These are phyloP conservation scores for Fraxinus angustifolia DNA, from an alignment of 305 asterid species.

Conservation along the genomic window DNA sequence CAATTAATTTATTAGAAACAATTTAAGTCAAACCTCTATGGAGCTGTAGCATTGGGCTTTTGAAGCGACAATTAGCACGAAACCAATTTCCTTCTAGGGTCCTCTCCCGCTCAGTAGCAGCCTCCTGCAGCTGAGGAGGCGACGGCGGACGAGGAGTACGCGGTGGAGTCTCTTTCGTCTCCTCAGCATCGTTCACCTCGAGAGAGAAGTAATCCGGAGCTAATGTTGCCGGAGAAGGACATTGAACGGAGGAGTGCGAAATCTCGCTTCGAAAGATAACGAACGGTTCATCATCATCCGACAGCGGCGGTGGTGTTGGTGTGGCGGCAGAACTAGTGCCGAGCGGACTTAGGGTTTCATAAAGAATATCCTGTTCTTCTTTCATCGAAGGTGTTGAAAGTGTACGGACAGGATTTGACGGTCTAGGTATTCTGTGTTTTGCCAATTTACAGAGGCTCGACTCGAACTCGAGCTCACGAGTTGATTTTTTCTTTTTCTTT, in stretches of 20 bases:
- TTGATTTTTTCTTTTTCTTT: too few relatives aligned
- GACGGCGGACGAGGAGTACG: conserved; percentile 25
- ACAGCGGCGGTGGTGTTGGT: conserved; percentile 29
- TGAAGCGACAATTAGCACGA: conserved; percentile 56
- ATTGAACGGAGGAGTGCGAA: conserved; percentile 35
- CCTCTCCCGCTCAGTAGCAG: conserved; percentile 38
- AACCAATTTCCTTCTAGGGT: conserved; percentile 82
- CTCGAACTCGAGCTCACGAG: background rate
- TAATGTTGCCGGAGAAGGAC: conserved; percentile 45
- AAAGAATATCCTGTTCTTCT: conserved; percentile 38
- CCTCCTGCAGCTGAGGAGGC: conserved; percentile 12
- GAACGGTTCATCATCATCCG: conserved; percentile 42
- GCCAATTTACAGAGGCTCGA: too few relatives aligned
- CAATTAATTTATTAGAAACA: background rate
- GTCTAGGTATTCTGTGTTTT: too few relatives aligned
- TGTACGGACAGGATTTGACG: background rate
- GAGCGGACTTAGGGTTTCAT: conserved; percentile 66
- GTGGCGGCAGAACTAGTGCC: conserved; percentile 19
- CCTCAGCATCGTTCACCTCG: conserved; percentile 45
- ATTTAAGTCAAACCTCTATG: conserved; percentile 55
- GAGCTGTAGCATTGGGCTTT: conserved; percentile 82
- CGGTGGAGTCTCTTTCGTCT: conserved; percentile 3
- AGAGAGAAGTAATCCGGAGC: conserved; percentile 79
- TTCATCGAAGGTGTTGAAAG: background rate
- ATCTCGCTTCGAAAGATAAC: conserved; percentile 60